These are phyloP conservation scores for Psilocybe cyanescens DNA, from an alignment of 768 basidiomycete species.

Conservation along the genomic window DNA sequence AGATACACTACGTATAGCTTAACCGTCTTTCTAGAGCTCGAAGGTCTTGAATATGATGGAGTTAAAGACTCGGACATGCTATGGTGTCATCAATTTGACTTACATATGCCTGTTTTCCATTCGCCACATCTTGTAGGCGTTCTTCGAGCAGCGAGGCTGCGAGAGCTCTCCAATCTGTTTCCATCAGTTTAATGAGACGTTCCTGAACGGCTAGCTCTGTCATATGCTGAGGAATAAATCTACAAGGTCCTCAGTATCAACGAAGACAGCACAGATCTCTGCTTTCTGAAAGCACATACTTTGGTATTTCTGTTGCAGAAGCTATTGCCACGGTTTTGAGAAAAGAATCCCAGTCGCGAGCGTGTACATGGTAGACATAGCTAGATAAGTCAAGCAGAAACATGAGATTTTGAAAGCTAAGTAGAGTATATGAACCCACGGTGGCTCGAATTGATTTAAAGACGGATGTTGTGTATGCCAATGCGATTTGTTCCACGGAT, in stretches of 20 bases:
- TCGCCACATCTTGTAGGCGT: slow-evolving; percentile 13
- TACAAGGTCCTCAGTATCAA: slow-evolving; percentile 6
- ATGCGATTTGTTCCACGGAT: slow-evolving; percentile 28
- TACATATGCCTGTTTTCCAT: slow-evolving; percentile 19
- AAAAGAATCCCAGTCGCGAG: slow-evolving; percentile 29
- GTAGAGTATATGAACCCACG: slow-evolving; percentile 20
- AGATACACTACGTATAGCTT: too few relatives aligned
- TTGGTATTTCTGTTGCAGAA: slow-evolving; percentile 30
- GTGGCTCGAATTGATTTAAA: slow-evolving; percentile 30
- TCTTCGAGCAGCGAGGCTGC: slow-evolving; percentile 25
- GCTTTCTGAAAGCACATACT: slow-evolving; percentile 15
- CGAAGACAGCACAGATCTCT: not conserved
- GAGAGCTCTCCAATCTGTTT: slow-evolving; percentile 32
- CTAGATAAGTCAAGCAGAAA: slow-evolving; percentile 8
- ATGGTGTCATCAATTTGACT: not conserved
- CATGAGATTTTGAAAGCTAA: not conserved
- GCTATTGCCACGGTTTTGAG: slow-evolving; percentile 29
- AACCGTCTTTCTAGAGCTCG: not conserved
- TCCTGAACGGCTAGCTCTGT: slow-evolving; percentile 27
- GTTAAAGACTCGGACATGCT: not conserved
- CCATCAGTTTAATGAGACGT: slow-evolving; percentile 28
- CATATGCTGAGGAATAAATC: slow-evolving; percentile 35
- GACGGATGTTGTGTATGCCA: slow-evolving; percentile 37
- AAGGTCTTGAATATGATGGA: not conserved
- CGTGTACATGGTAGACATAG: slow-evolving; percentile 36